Conservation (phyloP, 164 flowering plant genomes). For the Aristolochia contorta region DNA sequence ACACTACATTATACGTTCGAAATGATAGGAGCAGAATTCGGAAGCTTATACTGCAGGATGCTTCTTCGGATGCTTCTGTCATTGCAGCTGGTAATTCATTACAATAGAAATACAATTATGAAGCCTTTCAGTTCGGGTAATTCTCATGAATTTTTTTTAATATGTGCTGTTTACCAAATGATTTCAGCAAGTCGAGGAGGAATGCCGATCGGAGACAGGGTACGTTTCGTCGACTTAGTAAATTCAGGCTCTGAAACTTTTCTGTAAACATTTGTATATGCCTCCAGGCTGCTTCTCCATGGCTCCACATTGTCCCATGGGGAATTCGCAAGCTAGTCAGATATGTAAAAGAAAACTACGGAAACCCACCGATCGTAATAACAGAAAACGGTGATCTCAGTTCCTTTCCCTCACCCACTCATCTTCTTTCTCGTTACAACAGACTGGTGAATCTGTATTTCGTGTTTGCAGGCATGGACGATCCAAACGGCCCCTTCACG, state of each 20-base stretch:
- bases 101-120: neutral
- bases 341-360: slow-evolving; percentile 60
- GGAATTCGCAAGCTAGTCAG: slow-evolving; percentile 53
- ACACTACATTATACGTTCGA: slow-evolving; percentile 65
- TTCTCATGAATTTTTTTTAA: too few relatives aligned
- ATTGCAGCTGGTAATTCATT: slow-evolving; percentile 61
- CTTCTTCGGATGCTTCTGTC: slow-evolving; percentile 60
- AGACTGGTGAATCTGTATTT: neutral
- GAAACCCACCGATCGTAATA: slow-evolving; percentile 60
- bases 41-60: slow-evolving; percentile 55
- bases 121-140: too few relatives aligned
- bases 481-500: slow-evolving; percentile 36
- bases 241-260: neutral
- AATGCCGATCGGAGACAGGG: slow-evolving; percentile 64
- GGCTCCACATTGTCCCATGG: slow-evolving; percentile 91
- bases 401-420: neutral
- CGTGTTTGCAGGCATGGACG: slow-evolving; percentile 70
- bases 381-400: slow-evolving; percentile 71
- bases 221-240: slow-evolving; percentile 24
- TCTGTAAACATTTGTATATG: neutral
- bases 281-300: slow-evolving; percentile 55
- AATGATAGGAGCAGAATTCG: slow-evolving; percentile 48
- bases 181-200: slow-evolving; percentile 44
- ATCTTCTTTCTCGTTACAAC: too few relatives aligned
- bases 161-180: neutral